Conservation (phyloP, 257 asterid genomes). For the Lantana camara region DNA sequence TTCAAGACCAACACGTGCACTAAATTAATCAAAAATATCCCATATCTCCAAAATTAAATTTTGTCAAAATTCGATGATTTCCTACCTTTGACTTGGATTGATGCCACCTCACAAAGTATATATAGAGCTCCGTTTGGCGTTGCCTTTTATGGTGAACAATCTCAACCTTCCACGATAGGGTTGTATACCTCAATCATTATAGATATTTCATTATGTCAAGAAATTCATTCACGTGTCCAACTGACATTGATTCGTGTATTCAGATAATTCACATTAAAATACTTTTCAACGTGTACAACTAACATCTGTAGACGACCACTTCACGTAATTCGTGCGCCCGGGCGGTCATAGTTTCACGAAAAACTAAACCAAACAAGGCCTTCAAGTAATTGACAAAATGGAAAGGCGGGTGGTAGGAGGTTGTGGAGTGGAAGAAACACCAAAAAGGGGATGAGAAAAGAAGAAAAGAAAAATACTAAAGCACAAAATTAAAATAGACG, state of each 20-base stretch:
- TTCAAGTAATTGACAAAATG: neutral
- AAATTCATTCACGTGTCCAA: too few relatives aligned
- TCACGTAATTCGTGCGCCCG: too few relatives aligned
- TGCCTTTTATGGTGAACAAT: too few relatives aligned
- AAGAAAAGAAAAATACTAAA: neutral
- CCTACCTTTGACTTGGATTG: constrained; percentile 28
- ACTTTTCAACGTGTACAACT: too few relatives aligned
- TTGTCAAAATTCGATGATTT: neutral
- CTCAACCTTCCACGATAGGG: too few relatives aligned
- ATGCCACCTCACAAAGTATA: constrained; percentile 9
- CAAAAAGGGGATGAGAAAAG: constrained; percentile 18
- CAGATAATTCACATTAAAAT: too few relatives aligned
- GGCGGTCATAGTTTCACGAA: too few relatives aligned
- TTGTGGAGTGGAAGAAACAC: constrained; percentile 45
- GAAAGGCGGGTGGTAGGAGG: neutral
- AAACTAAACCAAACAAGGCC: too few relatives aligned
- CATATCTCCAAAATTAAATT: neutral
- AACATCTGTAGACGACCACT: too few relatives aligned
- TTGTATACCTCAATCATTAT: too few relatives aligned
- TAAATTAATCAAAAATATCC: neutral
- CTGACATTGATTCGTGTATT: too few relatives aligned
- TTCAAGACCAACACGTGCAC: constrained; percentile 37
- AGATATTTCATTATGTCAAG: too few relatives aligned
- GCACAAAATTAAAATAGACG: neutral
- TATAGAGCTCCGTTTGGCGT: neutral